Evolutionary conservation across 2,329 filamentous ascomycete genomes (phyloP), one percentile per base, ranked within the genome.

Genomic region (Plenodomus tracheiphilus): DNA sequence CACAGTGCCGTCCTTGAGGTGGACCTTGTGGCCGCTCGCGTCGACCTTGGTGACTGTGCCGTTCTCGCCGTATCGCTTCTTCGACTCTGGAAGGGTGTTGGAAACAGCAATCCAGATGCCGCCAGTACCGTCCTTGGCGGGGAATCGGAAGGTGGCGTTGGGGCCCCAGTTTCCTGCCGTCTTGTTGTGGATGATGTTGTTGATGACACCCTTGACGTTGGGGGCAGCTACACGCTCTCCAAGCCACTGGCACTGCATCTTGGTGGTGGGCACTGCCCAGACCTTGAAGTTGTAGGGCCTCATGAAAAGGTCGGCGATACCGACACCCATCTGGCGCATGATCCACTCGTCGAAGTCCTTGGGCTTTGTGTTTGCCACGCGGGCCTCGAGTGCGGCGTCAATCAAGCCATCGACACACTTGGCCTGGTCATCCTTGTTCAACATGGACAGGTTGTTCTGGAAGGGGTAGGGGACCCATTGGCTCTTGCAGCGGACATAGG

Each of bases 221-320:
- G 94, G 94, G 45, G 93, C 92, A 53, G 94, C 94, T 44, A 99
- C 94, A 82, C 94, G 93, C 85, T 99, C 94, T 67, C 94, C 94
- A 56, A 97, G 88, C 94, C 94, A 99, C 74, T 87, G 81, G 76
- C 91, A 96, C 89, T 97, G 94, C 94, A 99, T 99, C 92, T 96
- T 96, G 63, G 88, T 96, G 47, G 93, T 97, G 51, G 94, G 94
- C 66, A 97, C 93, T 56, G 94, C 94, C 94, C 94, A 99, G 73
- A 99, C 94, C 81, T 99, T 99, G 86, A 87, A 99, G 85, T 99
- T 99, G 84, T 99, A 99, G 46, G 94, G 94, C 67, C 94, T 84
- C 94, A 99, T 99, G 84, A 99, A 99, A 65, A 93, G 82, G 74
- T 99, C 86, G 61, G 92, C 93, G 68, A 99, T 83, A 65, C 93